Evolutionary conservation across 768 basidiomycete genomes (phyloP).

Genomic region (Serpula lacrymans): DNA sequence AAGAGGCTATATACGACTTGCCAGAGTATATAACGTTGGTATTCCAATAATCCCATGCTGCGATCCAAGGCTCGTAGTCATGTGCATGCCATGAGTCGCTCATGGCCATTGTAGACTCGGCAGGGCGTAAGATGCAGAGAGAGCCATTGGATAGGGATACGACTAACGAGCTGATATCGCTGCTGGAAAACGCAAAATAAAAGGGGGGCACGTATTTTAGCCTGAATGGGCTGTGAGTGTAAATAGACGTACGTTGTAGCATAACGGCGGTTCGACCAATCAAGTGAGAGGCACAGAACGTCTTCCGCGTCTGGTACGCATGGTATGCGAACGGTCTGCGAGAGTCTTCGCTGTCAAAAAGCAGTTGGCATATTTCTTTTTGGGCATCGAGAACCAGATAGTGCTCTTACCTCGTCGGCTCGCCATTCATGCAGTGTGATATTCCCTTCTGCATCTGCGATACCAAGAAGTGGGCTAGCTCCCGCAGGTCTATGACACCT

Average conservation of each 20-base stretch:
- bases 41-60: slow-evolving; percentile 89
- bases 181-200: slow-evolving; percentile 20
- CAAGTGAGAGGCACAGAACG: slow-evolving; percentile 83
- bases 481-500: slow-evolving; percentile 58
- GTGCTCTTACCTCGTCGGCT: slow-evolving; percentile 41
- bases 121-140: slow-evolving; percentile 56
- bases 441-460: slow-evolving; percentile 85
- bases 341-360: slow-evolving; percentile 26
- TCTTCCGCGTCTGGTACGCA: slow-evolving; percentile 53
- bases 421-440: slow-evolving; percentile 63
- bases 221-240: neutral
- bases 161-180: slow-evolving; percentile 55
- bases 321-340: slow-evolving; percentile 42
- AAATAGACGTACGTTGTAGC: slow-evolving; percentile 39
- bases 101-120: slow-evolving; percentile 41
- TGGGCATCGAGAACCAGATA: neutral
- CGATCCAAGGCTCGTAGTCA: slow-evolving; percentile 92
- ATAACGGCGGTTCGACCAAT: slow-evolving; percentile 78
- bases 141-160: slow-evolving; percentile 82
- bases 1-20: slow-evolving; percentile 30
- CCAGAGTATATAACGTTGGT: slow-evolving; percentile 81
- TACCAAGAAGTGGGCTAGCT: slow-evolving; percentile 50
- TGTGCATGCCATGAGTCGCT: slow-evolving; percentile 79
- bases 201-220: neutral
- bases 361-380: neutral